Conservation (phyloP, 2,329 filamentous ascomycete species). For the Venturia aucupariae region DNA sequence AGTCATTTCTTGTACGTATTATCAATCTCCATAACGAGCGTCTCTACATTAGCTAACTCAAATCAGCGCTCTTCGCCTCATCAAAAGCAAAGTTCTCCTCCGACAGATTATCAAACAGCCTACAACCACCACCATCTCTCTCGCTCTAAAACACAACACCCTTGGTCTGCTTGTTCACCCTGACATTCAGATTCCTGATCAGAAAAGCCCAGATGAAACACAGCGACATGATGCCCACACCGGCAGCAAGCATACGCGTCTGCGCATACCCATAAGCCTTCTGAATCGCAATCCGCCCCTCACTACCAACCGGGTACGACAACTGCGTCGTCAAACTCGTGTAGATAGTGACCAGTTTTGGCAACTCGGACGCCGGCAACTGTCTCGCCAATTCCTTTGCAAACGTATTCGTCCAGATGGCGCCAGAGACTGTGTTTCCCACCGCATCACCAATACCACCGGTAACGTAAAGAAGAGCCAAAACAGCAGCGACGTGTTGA, state of each 20-base stretch:
- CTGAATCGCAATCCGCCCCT: conserved; percentile 13
- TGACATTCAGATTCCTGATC: conserved; percentile 13
- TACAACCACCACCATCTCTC: not conserved
- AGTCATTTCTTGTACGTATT: too few species aligned
- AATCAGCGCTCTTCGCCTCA: too few species aligned
- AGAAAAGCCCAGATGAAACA: conserved; percentile 12
- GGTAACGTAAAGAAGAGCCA: conserved; percentile 24
- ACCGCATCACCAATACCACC: conserved; percentile 24
- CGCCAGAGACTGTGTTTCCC: conserved; percentile 24
- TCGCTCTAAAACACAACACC: conserved; percentile 16
- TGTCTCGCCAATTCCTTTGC: not conserved
- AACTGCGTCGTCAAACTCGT: conserved; percentile 12
- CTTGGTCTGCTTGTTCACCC: conserved; percentile 16
- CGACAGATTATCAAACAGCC: too few species aligned
- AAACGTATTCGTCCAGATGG: conserved; percentile 27
- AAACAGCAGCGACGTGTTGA: conserved; percentile 25
- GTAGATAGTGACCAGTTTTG: conserved; percentile 12
- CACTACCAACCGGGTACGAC: conserved; percentile 12
- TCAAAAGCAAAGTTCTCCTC: too few species aligned
- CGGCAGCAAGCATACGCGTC: conserved; percentile 12
- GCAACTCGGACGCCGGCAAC: not conserved
- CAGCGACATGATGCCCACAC: conserved; percentile 2
- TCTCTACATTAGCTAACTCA: too few species aligned
- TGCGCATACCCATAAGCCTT: conserved; percentile 15
- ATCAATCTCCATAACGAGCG: too few species aligned